Percentiles rank a stretch among this genome's conserved stretches.
phyloP scores from a whole-genome alignment of 495 filamentous ascomycete genomes.

The Penicillium angulare region DNA sequence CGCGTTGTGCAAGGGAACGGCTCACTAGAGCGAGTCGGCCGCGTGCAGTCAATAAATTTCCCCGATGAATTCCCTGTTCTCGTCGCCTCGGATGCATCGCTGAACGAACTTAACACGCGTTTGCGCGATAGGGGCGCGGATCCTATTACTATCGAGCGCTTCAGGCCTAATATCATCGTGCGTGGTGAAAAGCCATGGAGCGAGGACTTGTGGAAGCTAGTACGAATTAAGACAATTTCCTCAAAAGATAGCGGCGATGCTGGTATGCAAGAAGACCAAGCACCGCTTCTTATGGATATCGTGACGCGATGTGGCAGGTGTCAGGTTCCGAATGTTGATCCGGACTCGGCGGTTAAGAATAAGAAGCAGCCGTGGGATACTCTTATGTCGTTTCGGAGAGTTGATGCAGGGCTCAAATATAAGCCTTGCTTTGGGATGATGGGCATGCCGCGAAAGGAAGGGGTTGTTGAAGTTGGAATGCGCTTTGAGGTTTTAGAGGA shows the following conservation, averaged over 20 bases:
- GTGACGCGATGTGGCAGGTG: conserved; percentile 75
- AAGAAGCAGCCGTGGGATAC: conserved; percentile 72
- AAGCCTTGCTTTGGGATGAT: conserved; percentile 86
- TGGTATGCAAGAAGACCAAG: not conserved
- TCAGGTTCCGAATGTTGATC: conserved; percentile 83
- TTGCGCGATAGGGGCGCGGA: conserved; percentile 22
- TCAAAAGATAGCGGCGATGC: no score
- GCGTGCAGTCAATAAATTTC: conserved; percentile 39
- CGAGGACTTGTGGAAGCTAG: conserved; percentile 81
- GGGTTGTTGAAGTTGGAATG: conserved; percentile 53
- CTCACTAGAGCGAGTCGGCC: conserved; percentile 32
- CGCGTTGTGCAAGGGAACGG: conserved; percentile 43
- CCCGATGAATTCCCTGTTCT: conserved; percentile 45
- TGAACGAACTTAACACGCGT: conserved; percentile 39
- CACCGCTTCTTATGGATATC: conserved; percentile 50
- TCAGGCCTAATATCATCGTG: conserved; percentile 82
- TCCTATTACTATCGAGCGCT: conserved; percentile 54
- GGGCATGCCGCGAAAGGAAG: conserved; percentile 59
- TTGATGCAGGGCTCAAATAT: conserved; percentile 71
- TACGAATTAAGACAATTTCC: no score
- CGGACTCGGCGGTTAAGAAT: conserved; percentile 66
- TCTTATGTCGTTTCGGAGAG: conserved; percentile 64
- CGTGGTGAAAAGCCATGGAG: conserved; percentile 58
- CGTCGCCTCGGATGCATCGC: conserved; percentile 52
- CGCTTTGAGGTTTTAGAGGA: conserved; percentile 52